A percentile compares a stretch with the other conserved stretches of the same genome.
Evolutionary conservation across 768 basidiomycete species (phyloP).

Genomic region (Boletus rubropictus): DNA sequence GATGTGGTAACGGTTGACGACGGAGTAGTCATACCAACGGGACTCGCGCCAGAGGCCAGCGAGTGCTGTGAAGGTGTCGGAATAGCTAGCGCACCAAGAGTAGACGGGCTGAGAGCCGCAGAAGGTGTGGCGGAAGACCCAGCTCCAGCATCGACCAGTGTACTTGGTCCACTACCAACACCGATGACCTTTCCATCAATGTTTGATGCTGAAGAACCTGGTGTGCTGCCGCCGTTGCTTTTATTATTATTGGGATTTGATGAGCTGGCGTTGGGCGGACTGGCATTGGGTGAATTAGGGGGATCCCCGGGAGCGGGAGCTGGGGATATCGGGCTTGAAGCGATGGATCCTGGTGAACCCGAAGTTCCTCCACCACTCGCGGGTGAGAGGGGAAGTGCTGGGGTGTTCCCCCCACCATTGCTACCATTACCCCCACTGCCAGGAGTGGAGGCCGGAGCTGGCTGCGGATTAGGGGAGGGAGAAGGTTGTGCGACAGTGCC

Average conservation of each 20-base stretch:
- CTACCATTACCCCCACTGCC: neutral
- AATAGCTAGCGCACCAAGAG: neutral
- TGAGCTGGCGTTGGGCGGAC: too few relatives aligned
- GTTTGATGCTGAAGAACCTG: neutral
- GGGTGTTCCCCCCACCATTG: neutral
- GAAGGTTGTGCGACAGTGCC: too few relatives aligned
- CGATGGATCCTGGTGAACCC: neutral
- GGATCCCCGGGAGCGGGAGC: neutral
- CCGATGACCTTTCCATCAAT: neutral
- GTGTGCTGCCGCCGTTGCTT: neutral
- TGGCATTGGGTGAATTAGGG: neutral
- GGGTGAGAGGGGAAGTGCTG: neutral
- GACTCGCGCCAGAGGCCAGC: conserved; percentile 3
- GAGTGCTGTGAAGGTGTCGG: conserved; percentile 4
- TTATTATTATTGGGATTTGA: neutral
- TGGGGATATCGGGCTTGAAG: neutral
- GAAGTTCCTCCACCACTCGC: neutral
- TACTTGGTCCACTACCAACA: neutral
- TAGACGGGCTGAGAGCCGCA: neutral
- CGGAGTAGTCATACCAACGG: conserved; percentile 13
- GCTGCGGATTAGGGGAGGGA: too few relatives aligned
- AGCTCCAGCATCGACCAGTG: neutral
- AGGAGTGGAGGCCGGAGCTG: too few relatives aligned
- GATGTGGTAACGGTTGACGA: conserved; percentile 7
- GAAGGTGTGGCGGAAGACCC: neutral